phyloP scores from a whole-genome alignment of 2,329 filamentous ascomycete genomes.

The Apiospora kogelbergensis region DNA sequence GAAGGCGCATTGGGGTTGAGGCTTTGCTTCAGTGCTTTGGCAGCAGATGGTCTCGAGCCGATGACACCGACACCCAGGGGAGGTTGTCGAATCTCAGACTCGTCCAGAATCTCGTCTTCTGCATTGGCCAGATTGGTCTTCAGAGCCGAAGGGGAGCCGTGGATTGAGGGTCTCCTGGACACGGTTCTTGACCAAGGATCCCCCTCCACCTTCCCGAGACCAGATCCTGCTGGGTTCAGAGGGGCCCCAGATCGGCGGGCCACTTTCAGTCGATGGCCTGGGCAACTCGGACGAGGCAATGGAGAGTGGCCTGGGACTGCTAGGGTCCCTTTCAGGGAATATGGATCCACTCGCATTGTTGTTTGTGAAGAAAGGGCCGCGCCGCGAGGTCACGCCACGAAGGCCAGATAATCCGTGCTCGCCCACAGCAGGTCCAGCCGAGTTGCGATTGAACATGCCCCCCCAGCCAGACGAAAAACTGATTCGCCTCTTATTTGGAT shows the following conservation, averaged over 20 bases:
- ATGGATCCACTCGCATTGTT: slow-evolving; percentile 49
- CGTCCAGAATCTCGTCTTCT: slow-evolving; percentile 63
- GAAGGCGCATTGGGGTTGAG: slow-evolving; percentile 89
- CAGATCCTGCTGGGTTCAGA: slow-evolving; percentile 59
- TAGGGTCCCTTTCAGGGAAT: slow-evolving; percentile 55
- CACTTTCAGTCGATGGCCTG: slow-evolving; percentile 75
- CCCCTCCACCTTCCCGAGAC: slow-evolving; percentile 56
- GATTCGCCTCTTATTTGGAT: slow-evolving; percentile 53
- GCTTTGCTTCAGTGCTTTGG: slow-evolving; percentile 54
- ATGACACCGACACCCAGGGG: slow-evolving; percentile 68
- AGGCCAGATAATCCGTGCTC: slow-evolving; percentile 31
- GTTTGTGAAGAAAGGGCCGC: slow-evolving; percentile 30
- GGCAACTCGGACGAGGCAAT: slow-evolving; percentile 71
- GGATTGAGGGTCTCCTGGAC: slow-evolving; percentile 78
- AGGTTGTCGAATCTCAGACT: slow-evolving; percentile 53
- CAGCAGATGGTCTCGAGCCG: slow-evolving; percentile 67
- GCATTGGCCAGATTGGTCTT: slow-evolving; percentile 63
- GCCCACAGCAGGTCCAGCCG: slow-evolving; percentile 44
- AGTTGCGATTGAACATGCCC: slow-evolving; percentile 57
- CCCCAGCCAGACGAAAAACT: slow-evolving; percentile 60
- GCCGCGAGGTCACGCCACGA: slow-evolving; percentile 27
- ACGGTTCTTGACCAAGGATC: slow-evolving; percentile 61
- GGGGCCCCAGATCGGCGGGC: slow-evolving; percentile 67
- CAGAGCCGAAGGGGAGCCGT: slow-evolving; percentile 68
- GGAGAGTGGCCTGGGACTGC: slow-evolving; percentile 65